A percentile compares a stretch with the other conserved stretches of the same genome.
These are phyloP conservation scores for Camellia japonica DNA, from an alignment of 148 eudicot species.

Conservation along the genomic window DNA sequence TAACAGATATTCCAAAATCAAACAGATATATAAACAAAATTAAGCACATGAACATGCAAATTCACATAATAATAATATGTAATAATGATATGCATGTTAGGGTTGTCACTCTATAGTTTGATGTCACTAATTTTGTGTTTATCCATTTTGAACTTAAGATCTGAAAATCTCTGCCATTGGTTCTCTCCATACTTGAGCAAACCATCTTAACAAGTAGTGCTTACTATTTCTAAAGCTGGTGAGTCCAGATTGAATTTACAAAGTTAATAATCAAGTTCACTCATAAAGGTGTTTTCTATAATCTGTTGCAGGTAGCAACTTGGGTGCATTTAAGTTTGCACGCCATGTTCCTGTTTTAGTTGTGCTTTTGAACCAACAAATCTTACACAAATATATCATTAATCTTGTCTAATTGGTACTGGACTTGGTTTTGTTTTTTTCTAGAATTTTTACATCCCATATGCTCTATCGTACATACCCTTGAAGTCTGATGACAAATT, in stretches of 20 bases:
- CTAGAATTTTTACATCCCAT: background rate
- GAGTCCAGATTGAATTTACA: no score
- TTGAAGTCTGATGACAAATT: background rate
- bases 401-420: background rate
- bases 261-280: background rate
- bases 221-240: background rate
- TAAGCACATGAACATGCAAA: no score
- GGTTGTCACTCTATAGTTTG: no score
- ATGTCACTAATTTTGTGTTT: background rate
- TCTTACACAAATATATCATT: background rate
- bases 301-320: background rate
- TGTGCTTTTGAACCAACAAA: background rate
- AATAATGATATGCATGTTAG: no score
- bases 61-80: no score
- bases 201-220: background rate
- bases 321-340: background rate
- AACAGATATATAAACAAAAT: no score
- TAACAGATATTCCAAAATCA: no score
- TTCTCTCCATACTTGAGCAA: conserved; percentile 1
- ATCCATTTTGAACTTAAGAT: conserved; percentile 2
- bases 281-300: background rate
- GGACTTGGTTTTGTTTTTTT: background rate
- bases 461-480: background rate
- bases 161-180: background rate
- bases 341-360: background rate